phyloP scores from a whole-genome alignment of 1,139 yeast species.

The Debaryomyces udenii region DNA sequence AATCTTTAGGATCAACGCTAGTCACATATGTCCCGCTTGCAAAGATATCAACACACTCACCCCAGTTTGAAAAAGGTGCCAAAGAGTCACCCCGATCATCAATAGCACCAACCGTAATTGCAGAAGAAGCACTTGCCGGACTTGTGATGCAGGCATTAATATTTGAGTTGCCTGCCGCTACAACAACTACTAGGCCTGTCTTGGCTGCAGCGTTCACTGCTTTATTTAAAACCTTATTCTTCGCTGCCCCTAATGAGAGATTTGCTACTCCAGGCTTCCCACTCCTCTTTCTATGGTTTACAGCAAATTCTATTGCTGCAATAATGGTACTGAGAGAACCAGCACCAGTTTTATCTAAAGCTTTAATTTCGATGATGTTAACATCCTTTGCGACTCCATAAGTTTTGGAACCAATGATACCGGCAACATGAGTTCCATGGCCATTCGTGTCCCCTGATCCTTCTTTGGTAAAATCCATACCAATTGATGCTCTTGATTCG shows the following conservation, averaged over 20 bases:
- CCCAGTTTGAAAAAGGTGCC: conserved; percentile 86
- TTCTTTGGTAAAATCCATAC: conserved; percentile 64
- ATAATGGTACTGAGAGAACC: conserved; percentile 72
- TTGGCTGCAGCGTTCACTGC: conserved; percentile 74
- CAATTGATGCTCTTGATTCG: conserved; percentile 60
- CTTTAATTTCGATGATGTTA: conserved; percentile 69
- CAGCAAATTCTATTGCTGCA: conserved; percentile 71
- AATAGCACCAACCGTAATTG: conserved; percentile 85
- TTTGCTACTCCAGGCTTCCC: conserved; percentile 68
- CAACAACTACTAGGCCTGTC: conserved; percentile 78
- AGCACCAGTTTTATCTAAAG: conserved; percentile 62
- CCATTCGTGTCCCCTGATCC: conserved; percentile 69
- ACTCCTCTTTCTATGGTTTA: conserved; percentile 53
- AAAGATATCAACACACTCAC: conserved; percentile 79
- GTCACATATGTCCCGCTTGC: conserved; percentile 76
- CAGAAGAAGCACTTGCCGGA: conserved; percentile 74
- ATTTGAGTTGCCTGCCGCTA: conserved; percentile 86
- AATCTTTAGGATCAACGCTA: conserved; percentile 41
- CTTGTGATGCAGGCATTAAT: conserved; percentile 76
- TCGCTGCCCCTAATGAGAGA: conserved; percentile 74
- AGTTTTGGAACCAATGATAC: conserved; percentile 74
- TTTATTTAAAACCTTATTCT: conserved; percentile 63
- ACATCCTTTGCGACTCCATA: conserved; percentile 81
- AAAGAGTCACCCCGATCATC: conserved; percentile 70
- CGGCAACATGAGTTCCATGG: conserved; percentile 90